Conservation (phyloP, 2,329 filamentous ascomycete species). For the Diaporthe caulivora region DNA sequence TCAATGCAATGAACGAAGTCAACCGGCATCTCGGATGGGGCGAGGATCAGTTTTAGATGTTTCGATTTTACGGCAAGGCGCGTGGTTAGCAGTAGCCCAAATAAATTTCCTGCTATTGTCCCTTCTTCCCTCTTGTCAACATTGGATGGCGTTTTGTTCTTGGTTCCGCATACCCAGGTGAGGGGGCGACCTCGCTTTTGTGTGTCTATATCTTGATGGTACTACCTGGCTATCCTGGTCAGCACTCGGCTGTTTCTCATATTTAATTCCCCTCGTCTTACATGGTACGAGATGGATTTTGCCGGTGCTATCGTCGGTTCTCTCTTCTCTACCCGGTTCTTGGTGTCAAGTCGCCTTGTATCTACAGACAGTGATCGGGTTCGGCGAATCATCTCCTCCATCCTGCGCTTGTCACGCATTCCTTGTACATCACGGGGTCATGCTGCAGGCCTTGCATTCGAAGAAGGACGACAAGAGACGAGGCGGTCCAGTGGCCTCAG, state of each 20-base stretch:
- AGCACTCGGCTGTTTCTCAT: background rate
- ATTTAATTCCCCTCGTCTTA: background rate
- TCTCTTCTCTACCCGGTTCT: background rate
- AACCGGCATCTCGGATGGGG: conserved; percentile 69
- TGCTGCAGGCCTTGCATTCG: background rate
- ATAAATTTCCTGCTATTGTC: background rate
- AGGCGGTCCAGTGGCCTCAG: background rate
- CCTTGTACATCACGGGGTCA: background rate
- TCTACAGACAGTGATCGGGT: too few species aligned
- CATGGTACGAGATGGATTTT: background rate
- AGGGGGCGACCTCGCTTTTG: background rate
- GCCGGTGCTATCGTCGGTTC: background rate
- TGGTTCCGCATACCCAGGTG: background rate
- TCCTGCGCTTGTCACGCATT: background rate
- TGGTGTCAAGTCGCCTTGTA: background rate
- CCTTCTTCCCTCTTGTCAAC: background rate
- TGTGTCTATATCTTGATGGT: background rate
- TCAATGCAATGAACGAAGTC: conserved; percentile 64
- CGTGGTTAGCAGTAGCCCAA: background rate
- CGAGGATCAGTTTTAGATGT: conserved; percentile 43
- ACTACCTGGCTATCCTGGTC: background rate
- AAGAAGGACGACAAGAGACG: background rate
- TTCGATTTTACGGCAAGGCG: too few species aligned
- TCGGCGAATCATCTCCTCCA: too few species aligned
- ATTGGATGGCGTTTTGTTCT: background rate